phyloP scores from a whole-genome alignment of 257 asterid genomes.

The Forsythia suspensa region DNA sequence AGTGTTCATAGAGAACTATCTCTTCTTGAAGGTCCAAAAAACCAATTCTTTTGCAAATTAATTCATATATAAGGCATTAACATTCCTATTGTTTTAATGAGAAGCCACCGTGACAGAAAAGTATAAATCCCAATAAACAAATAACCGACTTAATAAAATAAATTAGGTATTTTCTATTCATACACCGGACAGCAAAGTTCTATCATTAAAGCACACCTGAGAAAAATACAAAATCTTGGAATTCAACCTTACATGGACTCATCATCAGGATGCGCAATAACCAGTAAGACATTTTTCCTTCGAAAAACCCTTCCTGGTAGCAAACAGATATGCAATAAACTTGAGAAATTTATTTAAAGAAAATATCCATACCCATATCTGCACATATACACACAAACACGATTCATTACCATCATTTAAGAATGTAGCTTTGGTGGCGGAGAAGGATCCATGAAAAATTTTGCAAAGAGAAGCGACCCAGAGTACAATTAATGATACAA shows the following conservation, averaged over 20 bases:
- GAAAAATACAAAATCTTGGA: background rate
- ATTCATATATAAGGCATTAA: background rate
- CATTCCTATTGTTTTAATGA: background rate
- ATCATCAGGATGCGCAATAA: slow-evolving; percentile 90
- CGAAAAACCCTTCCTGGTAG: background rate
- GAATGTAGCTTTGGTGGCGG: slow-evolving; percentile 39
- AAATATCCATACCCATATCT: background rate
- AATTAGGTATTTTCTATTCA: background rate
- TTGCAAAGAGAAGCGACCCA: slow-evolving; percentile 73
- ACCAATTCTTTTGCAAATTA: background rate
- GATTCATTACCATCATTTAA: slow-evolving; percentile 38
- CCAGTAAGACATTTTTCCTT: background rate
- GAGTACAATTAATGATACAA: slow-evolving; percentile 37
- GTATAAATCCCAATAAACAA: background rate
- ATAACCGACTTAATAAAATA: background rate
- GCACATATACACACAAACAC: background rate
- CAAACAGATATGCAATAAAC: background rate
- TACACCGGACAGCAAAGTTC: background rate
- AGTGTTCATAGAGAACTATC: background rate
- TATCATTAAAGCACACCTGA: background rate
- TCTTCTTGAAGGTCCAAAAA: background rate
- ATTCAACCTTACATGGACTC: slow-evolving; percentile 72
- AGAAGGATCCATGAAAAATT: slow-evolving; percentile 42
- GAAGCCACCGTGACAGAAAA: background rate
- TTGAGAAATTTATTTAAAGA: background rate